Percentiles rank a stretch among this genome's conserved stretches.
These are phyloP conservation scores for Claviceps fusiformis DNA, from an alignment of 2,329 filamentous ascomycete genomes.

Conservation along the genomic window DNA sequence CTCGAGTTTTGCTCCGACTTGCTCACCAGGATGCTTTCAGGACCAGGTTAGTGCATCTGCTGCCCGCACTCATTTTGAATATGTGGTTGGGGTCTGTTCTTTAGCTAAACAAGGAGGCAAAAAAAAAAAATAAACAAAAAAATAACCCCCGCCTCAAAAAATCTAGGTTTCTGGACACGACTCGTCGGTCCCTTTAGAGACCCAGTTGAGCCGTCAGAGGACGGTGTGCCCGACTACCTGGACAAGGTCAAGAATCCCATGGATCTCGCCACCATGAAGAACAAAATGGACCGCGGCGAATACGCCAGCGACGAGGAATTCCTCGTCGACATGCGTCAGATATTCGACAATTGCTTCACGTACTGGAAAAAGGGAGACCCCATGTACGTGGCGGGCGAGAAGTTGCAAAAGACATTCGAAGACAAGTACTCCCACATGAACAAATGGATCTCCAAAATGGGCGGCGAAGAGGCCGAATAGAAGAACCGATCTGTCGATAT, in stretches of 20 bases:
- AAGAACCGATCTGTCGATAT: not conserved
- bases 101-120: not conserved
- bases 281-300: slow-evolving; percentile 40
- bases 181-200: slow-evolving; percentile 49
- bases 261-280: slow-evolving; percentile 47
- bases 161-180: slow-evolving; percentile 50
- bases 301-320: slow-evolving; percentile 42
- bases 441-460: slow-evolving; percentile 45
- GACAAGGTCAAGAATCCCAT: slow-evolving; percentile 47
- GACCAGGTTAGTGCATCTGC: slow-evolving; percentile 32
- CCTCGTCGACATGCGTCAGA: slow-evolving; percentile 42
- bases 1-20: slow-evolving; percentile 46
- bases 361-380: slow-evolving; percentile 44
- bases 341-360: slow-evolving; percentile 50
- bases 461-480: slow-evolving; percentile 21
- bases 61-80: not conserved
- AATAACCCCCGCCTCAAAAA: too few species aligned
- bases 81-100: not conserved
- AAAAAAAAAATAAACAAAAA: too few species aligned
- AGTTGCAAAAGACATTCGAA: slow-evolving; percentile 43
- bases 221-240: slow-evolving; percentile 48
- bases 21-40: slow-evolving; percentile 45
- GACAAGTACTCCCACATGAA: slow-evolving; percentile 46
- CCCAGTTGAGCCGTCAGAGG: slow-evolving; percentile 40
- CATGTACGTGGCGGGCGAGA: slow-evolving; percentile 42